A percentile compares a stretch with the other conserved stretches of the same genome.
Conservation (phyloP, 192 early-diverging fungal genomes). For the Umbelopsis sp. region DNA sequence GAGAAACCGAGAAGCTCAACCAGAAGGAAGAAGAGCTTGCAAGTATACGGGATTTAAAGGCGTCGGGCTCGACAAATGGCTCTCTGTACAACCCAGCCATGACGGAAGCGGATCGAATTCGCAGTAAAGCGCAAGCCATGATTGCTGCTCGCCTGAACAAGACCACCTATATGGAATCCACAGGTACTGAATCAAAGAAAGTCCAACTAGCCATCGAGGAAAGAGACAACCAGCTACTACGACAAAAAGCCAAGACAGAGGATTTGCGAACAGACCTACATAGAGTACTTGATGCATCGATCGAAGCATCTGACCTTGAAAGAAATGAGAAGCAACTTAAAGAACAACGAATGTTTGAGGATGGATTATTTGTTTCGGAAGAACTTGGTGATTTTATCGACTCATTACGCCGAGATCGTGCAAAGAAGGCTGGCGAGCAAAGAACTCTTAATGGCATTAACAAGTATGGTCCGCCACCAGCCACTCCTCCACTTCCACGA, state of each 20-base stretch:
- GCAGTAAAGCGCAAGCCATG: slow-evolving; percentile 52
- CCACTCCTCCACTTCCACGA: neutral
- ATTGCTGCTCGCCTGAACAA: slow-evolving; percentile 42
- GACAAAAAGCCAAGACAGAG: neutral
- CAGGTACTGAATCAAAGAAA: neutral
- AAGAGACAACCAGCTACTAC: neutral
- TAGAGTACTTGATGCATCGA: slow-evolving; percentile 20
- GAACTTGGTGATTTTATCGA: slow-evolving; percentile 35
- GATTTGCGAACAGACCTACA: neutral
- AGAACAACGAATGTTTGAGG: slow-evolving; percentile 38
- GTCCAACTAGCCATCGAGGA: neutral
- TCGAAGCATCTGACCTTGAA: slow-evolving; percentile 16
- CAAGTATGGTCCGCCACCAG: neutral
- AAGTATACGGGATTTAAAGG: neutral
- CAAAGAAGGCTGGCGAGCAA: neutral
- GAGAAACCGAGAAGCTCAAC: slow-evolving; percentile 20
- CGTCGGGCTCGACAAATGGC: neutral
- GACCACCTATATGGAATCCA: neutral
- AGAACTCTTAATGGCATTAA: neutral
- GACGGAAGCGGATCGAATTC: slow-evolving; percentile 50
- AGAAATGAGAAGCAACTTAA: neutral
- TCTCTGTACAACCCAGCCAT: slow-evolving; percentile 11
- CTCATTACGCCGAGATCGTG: slow-evolving; percentile 1
- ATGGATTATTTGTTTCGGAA: slow-evolving; percentile 30
- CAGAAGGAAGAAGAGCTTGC: slow-evolving; percentile 7